A percentile compares a stretch with the other conserved stretches of the same genome.
Evolutionary conservation across 768 basidiomycete genomes (phyloP).

Genomic region (Macrolepiota fuliginosa): DNA sequence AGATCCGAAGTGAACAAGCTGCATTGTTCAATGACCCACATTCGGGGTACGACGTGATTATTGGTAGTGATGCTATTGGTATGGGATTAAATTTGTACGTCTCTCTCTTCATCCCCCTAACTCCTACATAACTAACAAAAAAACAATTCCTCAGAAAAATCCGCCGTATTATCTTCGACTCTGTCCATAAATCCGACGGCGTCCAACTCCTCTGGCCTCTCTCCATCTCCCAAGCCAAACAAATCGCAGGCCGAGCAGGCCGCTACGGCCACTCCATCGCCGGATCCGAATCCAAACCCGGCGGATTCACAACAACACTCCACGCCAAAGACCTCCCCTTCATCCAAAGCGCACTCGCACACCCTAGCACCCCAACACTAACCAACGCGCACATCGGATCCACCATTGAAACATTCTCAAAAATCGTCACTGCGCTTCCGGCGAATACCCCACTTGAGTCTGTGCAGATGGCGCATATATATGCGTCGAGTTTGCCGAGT

Average conservation of each 20-base stretch:
- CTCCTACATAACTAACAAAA: conserved; percentile 49
- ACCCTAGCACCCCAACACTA: conserved; percentile 46
- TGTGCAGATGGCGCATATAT: conserved; percentile 47
- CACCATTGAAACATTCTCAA: conserved; percentile 13
- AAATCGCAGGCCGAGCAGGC: conserved; percentile 19
- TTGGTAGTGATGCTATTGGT: conserved; percentile 94
- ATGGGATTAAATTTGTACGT: conserved; percentile 94
- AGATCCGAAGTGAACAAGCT: conserved; percentile 90
- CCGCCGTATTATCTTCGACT: conserved; percentile 25
- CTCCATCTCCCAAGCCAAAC: conserved; percentile 17
- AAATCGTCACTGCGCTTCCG: conserved; percentile 41
- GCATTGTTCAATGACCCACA: conserved; percentile 83
- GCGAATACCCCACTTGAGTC: conserved; percentile 33
- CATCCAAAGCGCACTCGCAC: conserved; percentile 52
- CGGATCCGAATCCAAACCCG: conserved; percentile 4
- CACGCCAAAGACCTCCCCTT: conserved; percentile 19
- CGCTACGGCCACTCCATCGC: conserved; percentile 14
- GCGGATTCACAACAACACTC: conserved; percentile 16
- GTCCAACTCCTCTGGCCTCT: not conserved
- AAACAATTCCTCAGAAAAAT: conserved; percentile 21
- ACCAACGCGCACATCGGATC: conserved; percentile 46
- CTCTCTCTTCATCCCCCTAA: not conserved
- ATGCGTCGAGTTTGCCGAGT: conserved; percentile 41
- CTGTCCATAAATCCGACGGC: not conserved
- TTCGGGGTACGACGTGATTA: conserved; percentile 84